Percentiles rank a stretch among this genome's conserved stretches.
Evolutionary conservation across 2,329 filamentous ascomycete genomes (phyloP).

Genomic region (Teratosphaeria viscida): DNA sequence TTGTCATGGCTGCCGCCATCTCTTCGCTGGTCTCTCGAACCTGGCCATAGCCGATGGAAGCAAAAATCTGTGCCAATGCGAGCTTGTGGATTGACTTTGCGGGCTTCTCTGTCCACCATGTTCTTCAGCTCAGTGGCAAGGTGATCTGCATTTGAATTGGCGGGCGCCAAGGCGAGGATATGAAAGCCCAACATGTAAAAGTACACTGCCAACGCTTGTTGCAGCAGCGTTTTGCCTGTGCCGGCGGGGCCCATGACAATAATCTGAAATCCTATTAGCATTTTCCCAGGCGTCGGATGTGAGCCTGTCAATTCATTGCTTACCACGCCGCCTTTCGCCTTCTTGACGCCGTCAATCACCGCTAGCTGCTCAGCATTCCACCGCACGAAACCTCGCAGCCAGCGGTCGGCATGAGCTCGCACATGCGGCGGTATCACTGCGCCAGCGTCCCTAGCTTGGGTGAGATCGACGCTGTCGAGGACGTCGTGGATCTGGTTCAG

Average conservation of each 20-base stretch:
- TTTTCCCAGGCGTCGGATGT: background rate
- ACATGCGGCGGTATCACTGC: background rate
- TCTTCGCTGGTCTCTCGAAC: constrained; percentile 2
- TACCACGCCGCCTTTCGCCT: constrained; percentile 3
- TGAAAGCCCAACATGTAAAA: constrained; percentile 9
- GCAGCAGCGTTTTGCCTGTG: constrained; percentile 12
- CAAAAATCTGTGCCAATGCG: background rate
- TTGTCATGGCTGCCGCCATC: background rate
- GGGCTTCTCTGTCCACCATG: background rate
- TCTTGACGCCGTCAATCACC: constrained; percentile 7
- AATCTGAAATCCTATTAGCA: background rate
- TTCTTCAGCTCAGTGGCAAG: constrained; percentile 1
- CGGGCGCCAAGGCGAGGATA: constrained; percentile 7
- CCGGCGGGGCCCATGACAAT: constrained; percentile 8
- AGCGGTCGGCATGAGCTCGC: background rate
- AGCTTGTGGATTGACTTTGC: background rate
- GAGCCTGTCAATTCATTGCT: background rate
- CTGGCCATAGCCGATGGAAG: constrained; percentile 6
- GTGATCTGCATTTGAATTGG: constrained; percentile 10
- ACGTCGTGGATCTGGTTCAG: constrained; percentile 11
- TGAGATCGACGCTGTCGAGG: constrained; percentile 5
- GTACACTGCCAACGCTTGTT: constrained; percentile 10
- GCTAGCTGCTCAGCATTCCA: constrained; percentile 10
- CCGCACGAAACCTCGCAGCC: constrained; percentile 3
- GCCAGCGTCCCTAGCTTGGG: background rate